Evolutionary conservation across 2,329 filamentous ascomycete species (phyloP), one percentile per base, ranked within the genome.

Genomic region (Colletotrichum phormii): DNA sequence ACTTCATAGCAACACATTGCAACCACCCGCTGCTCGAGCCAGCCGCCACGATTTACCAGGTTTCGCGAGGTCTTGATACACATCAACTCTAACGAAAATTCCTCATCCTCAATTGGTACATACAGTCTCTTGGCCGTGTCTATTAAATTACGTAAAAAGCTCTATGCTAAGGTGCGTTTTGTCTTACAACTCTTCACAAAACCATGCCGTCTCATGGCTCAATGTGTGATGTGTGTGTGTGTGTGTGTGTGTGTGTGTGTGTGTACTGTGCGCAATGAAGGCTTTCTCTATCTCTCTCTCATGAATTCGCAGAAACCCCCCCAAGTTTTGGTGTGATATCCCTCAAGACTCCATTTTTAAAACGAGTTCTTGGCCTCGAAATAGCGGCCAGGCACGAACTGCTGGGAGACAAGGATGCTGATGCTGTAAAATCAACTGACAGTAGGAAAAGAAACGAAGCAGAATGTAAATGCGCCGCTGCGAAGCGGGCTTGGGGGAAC

Each of bases 81-180:
- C n/a, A n/a, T n/a, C n/a, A n/a, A n/a, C n/a, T n/a, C n/a, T n/a
- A n/a, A n/a, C n/a, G n/a, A n/a, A n/a, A n/a, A n/a, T n/a, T n/a
- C n/a, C n/a, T n/a, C n/a, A n/a, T n/a, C n/a, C n/a, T n/a, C n/a
- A n/a, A n/a, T n/a, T n/a, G n/a, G 1, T 42, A 12, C 18, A 15
- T 18, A 57, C 9, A 9, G 8, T 24, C 15, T 46, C 54, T 59
- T 42, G 22, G 42, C 42, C 29, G 53, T 53, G 35, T 60, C 67
- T 60, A 70, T 70, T 70, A 70, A 18, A 70, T 70, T 70, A 70
- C 53, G 53, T 70, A 65, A 53, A 37, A 64, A 58, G 22, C 33
- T 70, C 67, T 65, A 65, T 60, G 53, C 57, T 42, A 62, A 13
- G 15, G 4, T 26, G 67, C 12, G 24, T 9, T 35, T 60, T 13